Base-by-base conservation (phyloP, 306 rosid genomes). In the Trifolium fragiferum region DNA sequence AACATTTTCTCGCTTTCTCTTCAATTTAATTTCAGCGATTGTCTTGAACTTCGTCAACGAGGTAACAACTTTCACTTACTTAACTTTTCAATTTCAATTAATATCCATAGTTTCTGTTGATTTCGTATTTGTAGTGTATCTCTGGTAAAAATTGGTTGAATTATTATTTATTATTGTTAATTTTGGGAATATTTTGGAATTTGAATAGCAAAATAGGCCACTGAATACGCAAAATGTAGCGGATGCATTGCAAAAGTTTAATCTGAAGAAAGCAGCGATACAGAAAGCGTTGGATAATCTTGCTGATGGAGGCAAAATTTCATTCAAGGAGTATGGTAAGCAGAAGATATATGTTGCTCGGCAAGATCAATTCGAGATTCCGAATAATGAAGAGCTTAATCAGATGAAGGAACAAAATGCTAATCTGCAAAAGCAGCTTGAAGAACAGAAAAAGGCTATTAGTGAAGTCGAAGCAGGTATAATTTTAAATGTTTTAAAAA, bases 291-390 rank as follows among this genome's bases (percentile, higher is more conserved):
- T 94, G 92, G 99, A 94, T 67, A 68, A 37, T 55, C 96, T 94
- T 14, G 89, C 92, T 30, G 97, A 94, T 51, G 68, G 83, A 8
- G 90, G 89, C 8, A 79, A 74, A 20, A 88, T 94, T 83, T 92
- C 92, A 2, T 94, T 92, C 78, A 94, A 94, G 86, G 99, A 94
- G 82, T 90, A 90, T 64, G 99, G 99, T 11, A 94, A 94, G 85
- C 99, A 94, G 92, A 94, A 90, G 90, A 86, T 94, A 71, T 94
- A 94, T 76, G 46, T 94, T 12, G 93, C 97, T 49, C 87, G 92
- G 50, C 97, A 94, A 80, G 97, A 94, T 82, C 93, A 86, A 54
- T 90, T 94, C 41, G 75, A 85, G 19, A 87, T 94, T 79, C 97
- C 90, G 1, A 86, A 86, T 63, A 83, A 51, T 21, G 96, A 94